Evolutionary conservation across 2,329 filamentous ascomycete species (phyloP).

Genomic region (Ceratocystis albifundus): DNA sequence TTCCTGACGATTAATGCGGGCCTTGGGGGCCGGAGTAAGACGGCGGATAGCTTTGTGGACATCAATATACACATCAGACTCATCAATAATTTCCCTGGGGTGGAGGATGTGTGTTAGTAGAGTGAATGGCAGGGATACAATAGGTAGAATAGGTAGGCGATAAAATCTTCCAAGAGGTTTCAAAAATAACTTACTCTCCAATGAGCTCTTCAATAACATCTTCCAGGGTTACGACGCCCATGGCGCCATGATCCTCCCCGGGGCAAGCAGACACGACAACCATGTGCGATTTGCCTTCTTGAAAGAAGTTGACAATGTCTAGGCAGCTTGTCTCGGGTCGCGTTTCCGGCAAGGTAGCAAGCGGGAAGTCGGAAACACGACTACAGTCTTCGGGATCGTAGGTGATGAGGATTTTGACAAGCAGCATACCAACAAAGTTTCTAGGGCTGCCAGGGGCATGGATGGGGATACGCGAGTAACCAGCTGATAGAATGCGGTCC

Average conservation of each 20-base stretch:
- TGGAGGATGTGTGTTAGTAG: constrained; percentile 25
- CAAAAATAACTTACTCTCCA: constrained; percentile 60
- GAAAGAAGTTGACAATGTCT: constrained; percentile 99
- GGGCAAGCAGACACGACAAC: constrained; percentile 84
- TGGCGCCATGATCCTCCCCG: constrained; percentile 78
- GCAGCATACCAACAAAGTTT: constrained; percentile 93
- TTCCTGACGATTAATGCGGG: constrained; percentile 40
- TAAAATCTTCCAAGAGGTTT: too few species aligned
- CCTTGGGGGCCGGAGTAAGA: constrained; percentile 70
- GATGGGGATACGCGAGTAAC: constrained; percentile 93
- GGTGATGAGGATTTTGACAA: constrained; percentile 97
- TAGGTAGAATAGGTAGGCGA: too few species aligned
- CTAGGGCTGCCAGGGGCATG: constrained; percentile 70
- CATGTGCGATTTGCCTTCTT: constrained; percentile 98
- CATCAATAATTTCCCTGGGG: constrained; percentile 85
- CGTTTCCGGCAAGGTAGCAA: constrained; percentile 91
- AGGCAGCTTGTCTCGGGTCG: constrained; percentile 90
- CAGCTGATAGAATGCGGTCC: constrained; percentile 82
- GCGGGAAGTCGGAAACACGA: constrained; percentile 75
- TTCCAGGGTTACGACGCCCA: constrained; percentile 90
- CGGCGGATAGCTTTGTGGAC: constrained; percentile 96
- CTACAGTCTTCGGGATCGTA: constrained; percentile 92
- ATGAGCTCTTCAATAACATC: constrained; percentile 98
- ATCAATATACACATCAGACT: constrained; percentile 96
- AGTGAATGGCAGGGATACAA: too few species aligned